Conservation (phyloP, 257 asterid genomes). For the Solanum medicagineum region DNA sequence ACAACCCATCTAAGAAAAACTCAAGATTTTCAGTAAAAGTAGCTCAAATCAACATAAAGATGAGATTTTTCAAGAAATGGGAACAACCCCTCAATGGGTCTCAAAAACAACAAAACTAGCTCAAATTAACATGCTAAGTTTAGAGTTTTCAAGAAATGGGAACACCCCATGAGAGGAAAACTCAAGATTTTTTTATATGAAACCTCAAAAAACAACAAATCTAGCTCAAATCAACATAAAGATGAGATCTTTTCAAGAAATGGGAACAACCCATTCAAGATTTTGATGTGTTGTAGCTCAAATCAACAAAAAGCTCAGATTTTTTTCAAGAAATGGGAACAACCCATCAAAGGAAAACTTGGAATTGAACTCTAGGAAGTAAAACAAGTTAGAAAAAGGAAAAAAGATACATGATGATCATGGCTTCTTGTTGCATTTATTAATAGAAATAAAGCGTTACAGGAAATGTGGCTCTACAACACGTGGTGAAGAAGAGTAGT, state of each 20-base stretch:
- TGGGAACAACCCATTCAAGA: not conserved
- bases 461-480: constrained; percentile 12
- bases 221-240: not conserved
- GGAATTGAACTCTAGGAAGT: not conserved
- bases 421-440: not conserved
- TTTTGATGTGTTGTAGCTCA: not conserved
- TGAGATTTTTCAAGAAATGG: not conserved
- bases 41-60: not conserved
- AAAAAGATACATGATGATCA: not conserved
- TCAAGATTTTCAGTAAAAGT: not conserved
- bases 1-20: not conserved
- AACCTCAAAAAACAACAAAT: not conserved
- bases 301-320: not conserved
- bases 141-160: not conserved
- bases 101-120: not conserved
- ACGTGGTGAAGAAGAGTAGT: constrained; percentile 41
- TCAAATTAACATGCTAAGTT: not conserved
- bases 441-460: constrained; percentile 1
- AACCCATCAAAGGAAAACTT: not conserved
- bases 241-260: not conserved
- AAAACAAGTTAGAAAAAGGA: not conserved
- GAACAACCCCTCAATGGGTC: not conserved
- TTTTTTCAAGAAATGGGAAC: not conserved
- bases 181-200: not conserved
- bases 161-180: not conserved